Conservation (phyloP, 305 asterid species). For the Salvia sclarea region DNA sequence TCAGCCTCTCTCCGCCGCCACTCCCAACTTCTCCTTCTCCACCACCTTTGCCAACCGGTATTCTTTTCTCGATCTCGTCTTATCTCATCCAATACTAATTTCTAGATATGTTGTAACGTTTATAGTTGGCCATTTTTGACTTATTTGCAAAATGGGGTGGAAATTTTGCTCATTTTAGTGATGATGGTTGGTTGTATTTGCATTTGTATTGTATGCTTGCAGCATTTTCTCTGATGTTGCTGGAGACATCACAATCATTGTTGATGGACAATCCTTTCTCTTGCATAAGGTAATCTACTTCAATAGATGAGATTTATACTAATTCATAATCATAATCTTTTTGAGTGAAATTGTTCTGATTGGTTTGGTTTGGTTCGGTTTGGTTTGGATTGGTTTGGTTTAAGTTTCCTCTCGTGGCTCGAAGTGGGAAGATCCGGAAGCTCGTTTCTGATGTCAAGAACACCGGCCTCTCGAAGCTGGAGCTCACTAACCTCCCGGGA, state of each 20-base stretch:
- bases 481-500: slow-evolving; percentile 58
- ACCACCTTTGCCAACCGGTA: slow-evolving; percentile 57
- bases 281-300: slow-evolving; percentile 55
- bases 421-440: slow-evolving; percentile 62
- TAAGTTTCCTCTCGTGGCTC: slow-evolving; percentile 68
- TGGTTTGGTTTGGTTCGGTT: no score
- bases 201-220: no score
- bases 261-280: slow-evolving; percentile 58
- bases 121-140: slow-evolving; percentile 1
- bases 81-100: not conserved
- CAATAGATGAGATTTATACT: not conserved
- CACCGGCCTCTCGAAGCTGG: slow-evolving; percentile 43
- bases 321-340: not conserved
- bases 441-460: slow-evolving; percentile 51
- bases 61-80: not conserved
- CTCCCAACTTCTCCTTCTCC: slow-evolving; percentile 48
- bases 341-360: not conserved
- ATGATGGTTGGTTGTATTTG: slow-evolving; percentile 1
- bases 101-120: not conserved
- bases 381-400: not conserved
- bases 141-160: slow-evolving; percentile 2
- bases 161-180: slow-evolving; percentile 1
- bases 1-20: slow-evolving; percentile 33
- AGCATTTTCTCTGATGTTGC: slow-evolving; percentile 75
- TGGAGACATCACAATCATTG: slow-evolving; percentile 64